Conservation (phyloP, 1,284 basidiomycete genomes). For the Rhodotorula sp. region DNA sequence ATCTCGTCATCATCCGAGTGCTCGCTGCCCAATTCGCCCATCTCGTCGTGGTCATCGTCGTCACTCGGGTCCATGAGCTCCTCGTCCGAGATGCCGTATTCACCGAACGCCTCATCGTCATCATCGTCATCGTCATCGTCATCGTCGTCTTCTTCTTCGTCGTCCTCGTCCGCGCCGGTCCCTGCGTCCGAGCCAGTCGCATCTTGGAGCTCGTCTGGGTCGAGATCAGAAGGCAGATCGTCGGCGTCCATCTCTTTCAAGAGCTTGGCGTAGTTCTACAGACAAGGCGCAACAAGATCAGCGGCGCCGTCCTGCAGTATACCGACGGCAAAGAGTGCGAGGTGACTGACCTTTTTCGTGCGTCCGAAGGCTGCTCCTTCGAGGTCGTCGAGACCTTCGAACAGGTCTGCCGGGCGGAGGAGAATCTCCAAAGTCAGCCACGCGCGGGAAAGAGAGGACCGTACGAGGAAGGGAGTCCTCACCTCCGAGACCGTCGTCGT, state of each 20-base stretch:
- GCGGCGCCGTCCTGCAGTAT: background rate
- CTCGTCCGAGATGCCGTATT: conserved; percentile 22
- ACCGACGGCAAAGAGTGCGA: conserved; percentile 7
- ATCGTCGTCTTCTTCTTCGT: conserved; percentile 10
- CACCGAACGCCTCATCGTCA: conserved; percentile 12
- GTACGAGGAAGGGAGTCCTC: conserved; percentile 47
- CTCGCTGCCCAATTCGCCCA: conserved; percentile 21
- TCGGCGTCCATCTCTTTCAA: conserved; percentile 45
- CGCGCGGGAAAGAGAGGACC: background rate
- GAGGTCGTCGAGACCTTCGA: conserved; percentile 59
- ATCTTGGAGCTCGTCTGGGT: conserved; percentile 44
- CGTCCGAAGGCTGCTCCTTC: conserved; percentile 49
- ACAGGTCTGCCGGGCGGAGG: conserved; percentile 28
- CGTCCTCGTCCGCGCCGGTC: background rate
- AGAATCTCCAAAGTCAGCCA: background rate
- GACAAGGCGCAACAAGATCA: background rate
- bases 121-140: conserved; percentile 10
- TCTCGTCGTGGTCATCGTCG: conserved; percentile 34
- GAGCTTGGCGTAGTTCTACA: conserved; percentile 24
- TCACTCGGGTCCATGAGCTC: conserved; percentile 26
- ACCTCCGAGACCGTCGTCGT: conserved; percentile 60
- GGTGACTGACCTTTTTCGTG: conserved; percentile 42
- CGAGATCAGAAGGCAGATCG: conserved; percentile 30
- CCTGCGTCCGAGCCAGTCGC: conserved; percentile 13
- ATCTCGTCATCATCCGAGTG: conserved; percentile 9